Base-by-base conservation (phyloP, 2,329 filamentous ascomycete species). In the Fusarium humuli region DNA sequence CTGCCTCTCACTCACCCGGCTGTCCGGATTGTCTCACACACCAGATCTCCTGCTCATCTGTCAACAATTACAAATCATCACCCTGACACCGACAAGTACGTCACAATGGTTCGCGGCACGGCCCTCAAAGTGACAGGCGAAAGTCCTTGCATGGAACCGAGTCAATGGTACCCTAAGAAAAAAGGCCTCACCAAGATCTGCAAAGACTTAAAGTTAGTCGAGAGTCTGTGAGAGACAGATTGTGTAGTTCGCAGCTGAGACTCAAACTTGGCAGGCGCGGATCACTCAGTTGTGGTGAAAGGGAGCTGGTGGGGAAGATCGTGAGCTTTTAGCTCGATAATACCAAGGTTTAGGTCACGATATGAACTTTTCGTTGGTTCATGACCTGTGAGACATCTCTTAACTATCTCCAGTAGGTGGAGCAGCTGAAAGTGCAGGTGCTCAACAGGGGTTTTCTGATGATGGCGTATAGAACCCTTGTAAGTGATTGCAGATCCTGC, bases 401-500 rank as follows among this genome's bases (percentile, higher is more conserved):
- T 27, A 9, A 29, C 9, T 18, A 5, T 12, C 47, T 50, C 30
- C 11, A 50, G 30, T 7, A 50, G 32, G 34, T 52, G 49, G 22
- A 52, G 23, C 3, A 27, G 23, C 32, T 27, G 49, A 52, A 34
- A 34, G 23, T 37, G 23, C 9, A 13, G 40, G 25, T 52, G 49
- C 7, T 52, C 13, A 29, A 52, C 49, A 52, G 49, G 49, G 49
- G 32, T 11, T 34, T 18, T 27, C 12, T 27, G 18, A 22, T 29
- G 32, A 52, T 52, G 49, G 34, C 18, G 37, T 41, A 25, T 1
- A 29, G 13, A 27, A 52, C n/a, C 49, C 49, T 52, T 52, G 49
- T 52, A 27, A 41, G 49, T 52, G 18, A 52, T 52, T 52, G 49
- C 34, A 52, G 49, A 52, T 52, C 49, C 32, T 52, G 34, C 32